These are phyloP conservation scores for Pestalotiopsis sp. DNA, from an alignment of 2,329 filamentous ascomycete genomes.

Conservation along the genomic window DNA sequence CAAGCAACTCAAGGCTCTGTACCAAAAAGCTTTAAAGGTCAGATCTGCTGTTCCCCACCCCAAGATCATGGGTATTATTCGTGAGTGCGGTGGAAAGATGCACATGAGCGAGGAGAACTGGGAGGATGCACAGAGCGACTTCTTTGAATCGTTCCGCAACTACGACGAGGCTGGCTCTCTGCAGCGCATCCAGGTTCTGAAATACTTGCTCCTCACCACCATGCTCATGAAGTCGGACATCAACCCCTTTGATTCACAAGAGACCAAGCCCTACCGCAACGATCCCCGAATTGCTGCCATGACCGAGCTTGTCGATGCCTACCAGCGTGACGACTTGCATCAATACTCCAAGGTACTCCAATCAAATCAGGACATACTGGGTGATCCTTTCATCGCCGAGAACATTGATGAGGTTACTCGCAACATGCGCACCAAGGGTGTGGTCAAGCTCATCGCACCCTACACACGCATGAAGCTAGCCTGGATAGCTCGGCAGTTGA, in stretches of 20 bases:
- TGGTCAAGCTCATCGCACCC: constrained; percentile 89
- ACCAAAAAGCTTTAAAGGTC: constrained; percentile 88
- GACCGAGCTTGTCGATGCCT: constrained; percentile 95
- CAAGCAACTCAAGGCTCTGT: constrained; percentile 91
- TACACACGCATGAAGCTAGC: constrained; percentile 89
- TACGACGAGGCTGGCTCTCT: constrained; percentile 97
- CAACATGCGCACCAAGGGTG: constrained; percentile 95
- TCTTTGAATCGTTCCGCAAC: constrained; percentile 98
- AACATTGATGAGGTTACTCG: constrained; percentile 99
- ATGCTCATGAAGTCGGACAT: constrained; percentile 99
- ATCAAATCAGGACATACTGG: constrained; percentile 84
- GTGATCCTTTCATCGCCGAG: constrained; percentile 94
- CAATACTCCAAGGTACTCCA: constrained; percentile 86
- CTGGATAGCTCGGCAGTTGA: constrained; percentile 87
- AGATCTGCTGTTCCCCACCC: constrained; percentile 97
- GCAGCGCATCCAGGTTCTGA: constrained; percentile 94
- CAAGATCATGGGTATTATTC: constrained; percentile 98
- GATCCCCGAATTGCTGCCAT: constrained; percentile 95
- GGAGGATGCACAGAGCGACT: constrained; percentile 95
- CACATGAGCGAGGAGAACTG: constrained; percentile 99
- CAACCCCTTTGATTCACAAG: constrained; percentile 98
- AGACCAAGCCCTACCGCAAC: constrained; percentile 97
- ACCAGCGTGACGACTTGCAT: constrained; percentile 93
- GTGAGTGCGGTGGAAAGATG: constrained; percentile 99
- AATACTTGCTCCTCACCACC: constrained; percentile 93